Base-by-base conservation (phyloP, 73 alveolate species). In the Loxodes magnus region DNA sequence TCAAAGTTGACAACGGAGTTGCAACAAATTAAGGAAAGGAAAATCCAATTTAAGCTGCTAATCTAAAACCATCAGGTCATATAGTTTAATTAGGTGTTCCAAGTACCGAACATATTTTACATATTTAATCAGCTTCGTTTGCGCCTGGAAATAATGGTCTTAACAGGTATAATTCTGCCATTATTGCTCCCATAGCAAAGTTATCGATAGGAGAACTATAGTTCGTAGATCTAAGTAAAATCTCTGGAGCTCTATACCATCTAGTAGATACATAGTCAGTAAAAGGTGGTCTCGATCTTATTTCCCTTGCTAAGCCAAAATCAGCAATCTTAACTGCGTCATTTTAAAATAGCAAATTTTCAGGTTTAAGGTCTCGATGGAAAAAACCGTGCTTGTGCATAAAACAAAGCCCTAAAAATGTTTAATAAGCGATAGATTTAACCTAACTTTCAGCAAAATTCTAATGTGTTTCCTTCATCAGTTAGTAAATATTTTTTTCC, bases 161-260 rank as follows among this genome's bases (percentile, higher is more conserved):
- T 43, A 82, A 76, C 71, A 78, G 74, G 64, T 90, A 94, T 43
- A 91, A 78, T 67, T 94, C 99, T 4, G 99, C 99, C 92, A 90
- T 90, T 19, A 94, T 94, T 24, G 53, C 31, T 2, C 67, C 67
- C 14, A 46, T 15, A 1, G 59, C 59, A 46, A 10, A 46, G 7
- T 25, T 46, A 24, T 46, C 59, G 0, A 46, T 41, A n/a, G 7
- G 59, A 37, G 43, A 46, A 24, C 17, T 46, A 22, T 46, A 46
- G 9, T 41, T 17, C 27, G 23, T 9, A 9, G 27, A 5, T 7
- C 17, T 12, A n/a, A 46, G 26, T 10, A 46, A 24, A 46, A 46
- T 93, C 81, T 96, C 98, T 26, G 99, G 99, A n/a, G 98, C 98
- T 35, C 99, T 34, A 64, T 94, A 96, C 99, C 99, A 96, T 48